phyloP scores from a whole-genome alignment of 768 basidiomycete species.

The Boletellus ananas region DNA sequence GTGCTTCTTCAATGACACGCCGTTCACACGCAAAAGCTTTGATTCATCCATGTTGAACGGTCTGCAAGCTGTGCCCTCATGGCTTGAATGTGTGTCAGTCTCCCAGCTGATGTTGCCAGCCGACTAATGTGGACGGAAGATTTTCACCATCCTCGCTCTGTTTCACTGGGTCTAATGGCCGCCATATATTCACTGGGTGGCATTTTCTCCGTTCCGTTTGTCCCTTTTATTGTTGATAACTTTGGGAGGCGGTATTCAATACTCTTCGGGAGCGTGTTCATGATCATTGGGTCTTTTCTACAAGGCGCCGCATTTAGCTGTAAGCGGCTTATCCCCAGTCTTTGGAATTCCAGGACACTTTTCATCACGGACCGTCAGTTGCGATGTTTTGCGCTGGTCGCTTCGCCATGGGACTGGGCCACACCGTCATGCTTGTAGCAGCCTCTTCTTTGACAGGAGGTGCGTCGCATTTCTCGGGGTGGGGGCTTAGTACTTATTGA shows the following conservation, averaged over 20 bases:
- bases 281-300: slow-evolving; percentile 4
- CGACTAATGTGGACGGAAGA: slow-evolving; percentile 30
- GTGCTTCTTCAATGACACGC: no score
- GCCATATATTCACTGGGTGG: slow-evolving; percentile 59
- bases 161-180: slow-evolving; percentile 46
- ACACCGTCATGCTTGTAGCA: not conserved
- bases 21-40: not conserved
- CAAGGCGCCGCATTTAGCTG: slow-evolving; percentile 12
- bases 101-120: not conserved
- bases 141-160: slow-evolving; percentile 53
- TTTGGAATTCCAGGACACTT: no score
- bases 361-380: no score
- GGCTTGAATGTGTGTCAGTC: slow-evolving; percentile 45
- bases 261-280: slow-evolving; percentile 4
- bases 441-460: slow-evolving; percentile 5
- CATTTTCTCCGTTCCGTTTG: slow-evolving; percentile 46
- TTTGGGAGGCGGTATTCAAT: slow-evolving; percentile 10
- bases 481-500: no score
- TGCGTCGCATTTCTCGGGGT: not conserved
- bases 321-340: not conserved
- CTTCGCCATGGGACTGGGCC: not conserved
- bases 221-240: slow-evolving; percentile 3
- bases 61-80: slow-evolving; percentile 54
- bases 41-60: slow-evolving; percentile 59
- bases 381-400: no score